phyloP scores from a whole-genome alignment of 192 early-diverging fungal genomes.

The Gamsiella multidivaricata region DNA sequence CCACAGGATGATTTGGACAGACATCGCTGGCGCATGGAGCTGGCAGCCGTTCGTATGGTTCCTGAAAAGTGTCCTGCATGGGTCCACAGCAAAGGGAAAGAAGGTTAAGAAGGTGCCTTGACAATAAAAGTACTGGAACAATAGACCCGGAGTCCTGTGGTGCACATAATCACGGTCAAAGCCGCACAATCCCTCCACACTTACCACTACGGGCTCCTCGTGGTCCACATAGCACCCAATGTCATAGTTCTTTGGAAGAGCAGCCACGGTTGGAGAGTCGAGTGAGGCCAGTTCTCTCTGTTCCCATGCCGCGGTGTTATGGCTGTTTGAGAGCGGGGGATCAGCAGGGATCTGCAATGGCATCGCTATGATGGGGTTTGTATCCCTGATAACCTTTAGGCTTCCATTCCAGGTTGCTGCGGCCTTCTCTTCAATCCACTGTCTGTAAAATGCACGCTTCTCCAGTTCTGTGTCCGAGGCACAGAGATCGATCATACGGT shows the following conservation, averaged over 20 bases:
- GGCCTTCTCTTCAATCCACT: not conserved
- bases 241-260: too few species aligned
- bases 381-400: too few species aligned
- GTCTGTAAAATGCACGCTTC: not conserved
- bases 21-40: constrained; percentile 10
- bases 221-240: too few species aligned
- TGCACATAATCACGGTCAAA: not conserved
- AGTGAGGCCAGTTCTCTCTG: too few species aligned
- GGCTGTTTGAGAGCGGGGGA: too few species aligned
- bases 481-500: not conserved
- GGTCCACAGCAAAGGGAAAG: too few species aligned
- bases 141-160: too few species aligned
- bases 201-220: not conserved
- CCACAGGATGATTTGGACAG: constrained; percentile 1
- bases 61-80: not conserved
- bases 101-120: too few species aligned
- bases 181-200: not conserved
- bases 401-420: not conserved
- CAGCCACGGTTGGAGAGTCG: too few species aligned
- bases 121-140: not conserved
- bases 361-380: not conserved
- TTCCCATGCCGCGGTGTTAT: too few species aligned
- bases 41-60: constrained; percentile 5
- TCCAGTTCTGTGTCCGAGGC: not conserved
- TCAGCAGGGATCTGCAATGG: too few species aligned